Percentiles rank a stretch among this genome's conserved stretches.
Evolutionary conservation across 208 protist species (phyloP).

Genomic region (Crithidia mellificae): DNA sequence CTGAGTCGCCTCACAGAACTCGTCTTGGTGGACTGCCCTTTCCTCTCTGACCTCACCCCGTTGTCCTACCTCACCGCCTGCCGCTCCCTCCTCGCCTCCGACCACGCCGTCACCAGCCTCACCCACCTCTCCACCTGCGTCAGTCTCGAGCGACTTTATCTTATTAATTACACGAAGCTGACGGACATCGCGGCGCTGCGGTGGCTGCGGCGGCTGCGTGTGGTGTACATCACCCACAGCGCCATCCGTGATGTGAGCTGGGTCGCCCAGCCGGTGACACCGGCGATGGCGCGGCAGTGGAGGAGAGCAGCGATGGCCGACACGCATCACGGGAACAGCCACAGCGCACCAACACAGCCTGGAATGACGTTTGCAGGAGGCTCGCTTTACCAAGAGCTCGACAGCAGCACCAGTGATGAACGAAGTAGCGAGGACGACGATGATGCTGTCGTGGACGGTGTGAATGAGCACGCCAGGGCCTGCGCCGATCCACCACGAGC

Average conservation of each 20-base stretch:
- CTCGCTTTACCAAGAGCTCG: too few species aligned
- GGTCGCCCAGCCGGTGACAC: conserved; percentile 14
- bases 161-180: conserved; percentile 16
- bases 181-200: conserved; percentile 13
- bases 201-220: conserved; percentile 10
- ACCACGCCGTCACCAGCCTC: conserved; percentile 4
- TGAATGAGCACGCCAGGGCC: too few species aligned
- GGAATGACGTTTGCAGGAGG: too few species aligned
- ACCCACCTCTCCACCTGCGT: conserved; percentile 15
- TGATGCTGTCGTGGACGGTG: too few species aligned
- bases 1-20: conserved; percentile 18
- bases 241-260: conserved; percentile 9
- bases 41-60: conserved; percentile 24
- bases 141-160: conserved; percentile 11
- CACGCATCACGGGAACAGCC: neutral
- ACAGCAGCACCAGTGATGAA: too few species aligned
- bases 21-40: conserved; percentile 22
- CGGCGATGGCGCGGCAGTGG: neutral
- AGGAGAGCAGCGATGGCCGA: neutral
- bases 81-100: conserved; percentile 14
- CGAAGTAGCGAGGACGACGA: too few species aligned
- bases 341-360: too few species aligned
- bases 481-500: too few species aligned
- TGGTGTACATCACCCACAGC: conserved; percentile 29
- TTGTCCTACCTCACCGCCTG: conserved; percentile 20